Evolutionary conservation across 495 filamentous ascomycete species (phyloP), one percentile per base, ranked within the genome.

Genomic region (Penicillium riverlandense): DNA sequence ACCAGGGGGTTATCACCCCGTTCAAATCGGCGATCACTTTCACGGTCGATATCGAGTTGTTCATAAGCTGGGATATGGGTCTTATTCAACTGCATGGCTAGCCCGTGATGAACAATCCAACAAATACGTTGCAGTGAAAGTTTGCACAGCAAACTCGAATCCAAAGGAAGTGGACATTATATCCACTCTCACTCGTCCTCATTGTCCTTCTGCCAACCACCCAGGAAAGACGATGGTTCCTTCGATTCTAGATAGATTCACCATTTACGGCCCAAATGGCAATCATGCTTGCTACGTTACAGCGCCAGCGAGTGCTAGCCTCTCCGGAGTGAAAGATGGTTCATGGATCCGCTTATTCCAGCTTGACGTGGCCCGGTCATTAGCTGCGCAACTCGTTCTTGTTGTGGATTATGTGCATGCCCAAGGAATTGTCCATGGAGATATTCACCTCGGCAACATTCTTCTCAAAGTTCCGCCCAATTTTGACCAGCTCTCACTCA

Each of bases 231-330:
- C 15, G 15, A 62, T 58, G 48, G 44, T 73, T 4, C 53, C 65
- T 43, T 43, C 43, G 10, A 52, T 67, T n/a, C 49, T 70, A 8
- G 70, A 75, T 57, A 53, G 37, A 15, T 76, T 74, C 46, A 56
- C 31, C 12, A 50, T 72, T 27, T 38, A 61, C 13, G 65, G 71
- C 10, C 67, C 65, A 9, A 75, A 75, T 47, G 63, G 67, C n/a
- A 60, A 39, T 7, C 70, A n/a, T n/a, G n/a, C n/a, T n/a, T n/a
- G n/a, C n/a, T n/a, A n/a, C n/a, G n/a, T n/a, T n/a, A n/a, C n/a
- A 77, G 33, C 1, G 5, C 60, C 55, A 10, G 63, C 53, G 29
- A 57, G 58, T 10, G 44, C 44, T 35, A 70, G 64, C 40, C 43
- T 71, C 16, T 55, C 52, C 9, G 55, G 53, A 11, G 49, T 48